These are phyloP conservation scores for Apiotrichum veenhuisii DNA, from an alignment of 1,284 basidiomycete species.

Conservation along the genomic window DNA sequence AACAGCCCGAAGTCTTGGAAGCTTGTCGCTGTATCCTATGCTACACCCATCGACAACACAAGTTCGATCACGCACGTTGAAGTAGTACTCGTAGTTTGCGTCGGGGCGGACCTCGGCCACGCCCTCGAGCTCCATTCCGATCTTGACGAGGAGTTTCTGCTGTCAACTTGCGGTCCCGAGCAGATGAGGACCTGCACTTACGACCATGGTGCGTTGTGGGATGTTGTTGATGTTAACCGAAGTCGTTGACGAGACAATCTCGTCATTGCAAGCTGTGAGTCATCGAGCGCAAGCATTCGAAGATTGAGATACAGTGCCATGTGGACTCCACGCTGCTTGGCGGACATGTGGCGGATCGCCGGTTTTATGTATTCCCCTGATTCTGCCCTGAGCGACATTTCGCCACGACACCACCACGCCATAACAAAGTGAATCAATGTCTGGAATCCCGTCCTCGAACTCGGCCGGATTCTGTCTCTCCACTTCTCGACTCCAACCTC, in stretches of 20 bases:
- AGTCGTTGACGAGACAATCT: too few species aligned
- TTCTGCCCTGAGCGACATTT: not conserved
- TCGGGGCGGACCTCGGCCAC: slow-evolving; percentile 43
- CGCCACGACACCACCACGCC: not conserved
- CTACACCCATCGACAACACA: too few species aligned
- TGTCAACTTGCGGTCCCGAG: not conserved
- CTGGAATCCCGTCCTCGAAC: too few species aligned
- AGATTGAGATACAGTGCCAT: too few species aligned
- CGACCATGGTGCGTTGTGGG: slow-evolving; percentile 11
- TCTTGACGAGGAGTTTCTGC: slow-evolving; percentile 46
- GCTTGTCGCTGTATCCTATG: too few species aligned
- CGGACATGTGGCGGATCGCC: too few species aligned
- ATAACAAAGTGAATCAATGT: not conserved
- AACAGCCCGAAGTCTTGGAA: too few species aligned
- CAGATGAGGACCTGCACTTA: not conserved
- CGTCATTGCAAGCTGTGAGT: too few species aligned
- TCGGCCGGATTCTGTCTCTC: not conserved
- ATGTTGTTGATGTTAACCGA: not conserved
- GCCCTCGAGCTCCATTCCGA: slow-evolving; percentile 49
- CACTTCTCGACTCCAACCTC: not conserved
- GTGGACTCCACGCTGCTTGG: too few species aligned
- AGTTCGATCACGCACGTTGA: slow-evolving; percentile 36
- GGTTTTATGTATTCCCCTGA: too few species aligned
- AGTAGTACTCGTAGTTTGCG: slow-evolving; percentile 45
- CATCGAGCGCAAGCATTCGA: too few species aligned